Conservation (phyloP, 768 basidiomycete genomes). For the Polyporus arcularius region DNA sequence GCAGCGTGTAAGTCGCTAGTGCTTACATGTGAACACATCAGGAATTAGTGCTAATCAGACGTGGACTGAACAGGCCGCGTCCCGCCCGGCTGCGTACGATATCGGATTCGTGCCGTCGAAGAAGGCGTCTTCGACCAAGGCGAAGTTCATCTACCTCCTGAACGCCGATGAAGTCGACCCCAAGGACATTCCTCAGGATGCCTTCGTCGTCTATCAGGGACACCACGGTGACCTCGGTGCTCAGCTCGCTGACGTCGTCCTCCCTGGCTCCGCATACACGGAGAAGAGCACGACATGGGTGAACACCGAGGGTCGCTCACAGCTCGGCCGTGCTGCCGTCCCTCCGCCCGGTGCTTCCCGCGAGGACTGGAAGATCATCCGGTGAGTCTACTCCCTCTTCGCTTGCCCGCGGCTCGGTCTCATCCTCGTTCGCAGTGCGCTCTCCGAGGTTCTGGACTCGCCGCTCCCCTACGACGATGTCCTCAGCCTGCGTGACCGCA, state of each 20-base stretch:
- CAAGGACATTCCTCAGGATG: conserved; percentile 81
- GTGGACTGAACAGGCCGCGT: conserved; percentile 62
- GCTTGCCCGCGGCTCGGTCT: background rate
- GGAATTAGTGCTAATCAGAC: background rate
- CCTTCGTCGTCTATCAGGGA: conserved; percentile 98
- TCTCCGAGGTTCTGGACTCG: conserved; percentile 82
- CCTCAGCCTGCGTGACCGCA: conserved; percentile 78
- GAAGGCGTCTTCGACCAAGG: conserved; percentile 68
- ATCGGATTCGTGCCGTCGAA: conserved; percentile 89
- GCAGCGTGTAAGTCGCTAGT: conserved; percentile 68
- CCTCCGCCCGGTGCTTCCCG: conserved; percentile 92
- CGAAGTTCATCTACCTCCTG: conserved; percentile 96
- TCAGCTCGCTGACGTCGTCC: conserved; percentile 93
- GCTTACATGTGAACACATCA: background rate
- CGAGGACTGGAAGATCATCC: conserved; percentile 97
- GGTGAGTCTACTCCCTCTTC: conserved; percentile 42
- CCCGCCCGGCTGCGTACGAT: conserved; percentile 92
- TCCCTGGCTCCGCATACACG: conserved; percentile 93
- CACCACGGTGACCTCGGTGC: conserved; percentile 98
- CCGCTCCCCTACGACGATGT: conserved; percentile 91
- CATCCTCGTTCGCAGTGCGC: conserved; percentile 52
- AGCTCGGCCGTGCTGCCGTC: conserved; percentile 89
- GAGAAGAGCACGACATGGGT: conserved; percentile 93
- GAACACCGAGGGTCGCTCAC: conserved; percentile 93
- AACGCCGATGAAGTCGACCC: conserved; percentile 95